Base-by-base conservation (phyloP, 768 basidiomycete genomes). In the Suillus tomentosus region DNA sequence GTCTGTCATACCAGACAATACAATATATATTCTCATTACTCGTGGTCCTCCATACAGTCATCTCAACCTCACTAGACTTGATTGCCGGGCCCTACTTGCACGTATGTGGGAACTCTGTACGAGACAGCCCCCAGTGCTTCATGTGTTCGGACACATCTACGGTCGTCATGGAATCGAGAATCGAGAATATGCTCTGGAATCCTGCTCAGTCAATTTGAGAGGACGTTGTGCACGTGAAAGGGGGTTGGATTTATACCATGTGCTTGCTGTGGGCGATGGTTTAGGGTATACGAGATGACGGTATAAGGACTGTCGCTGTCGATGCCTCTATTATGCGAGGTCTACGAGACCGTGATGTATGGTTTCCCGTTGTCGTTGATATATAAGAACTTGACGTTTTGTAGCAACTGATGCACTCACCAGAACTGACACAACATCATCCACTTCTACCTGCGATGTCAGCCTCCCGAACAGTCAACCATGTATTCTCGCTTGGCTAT, bases 111-210 rank as follows among this genome's bases (percentile, higher is more conserved):
- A 68, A 68, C 14, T 67, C 79, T 22, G 69, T 71, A 48, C n/a
- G n/a, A 47, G 9, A 47, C 45, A 5, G n/a, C n/a, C 45, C 9
- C 81, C 80, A 1, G 60, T 67, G 58, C 27, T 80, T n/a, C 76
- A 79, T 51, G 73, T 81, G 5, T 81, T 77, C 67, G 80, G 82
- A 1, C 81, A 82, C 60, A 78, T 81, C 3, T 80, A 83, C 48
- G 71, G 67, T 15, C 76, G 62, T 3, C 62, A 77, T 40, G 81
- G 3, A 27, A 27, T 27, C 27, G 3, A 27, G 27, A 27, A 0
- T 27, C 27, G 27, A 27, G 80, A 10, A n/a, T 47, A 22, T 47
- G 45, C 45, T 10, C n/a, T 47, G 45, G n/a, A 47, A 47, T 10
- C 43, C 43, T 19, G 19, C 43, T 45, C 19, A 45, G 19, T 45